phyloP scores from a whole-genome alignment of 2,329 filamentous ascomycete species.

The Aspergillus flavus region DNA sequence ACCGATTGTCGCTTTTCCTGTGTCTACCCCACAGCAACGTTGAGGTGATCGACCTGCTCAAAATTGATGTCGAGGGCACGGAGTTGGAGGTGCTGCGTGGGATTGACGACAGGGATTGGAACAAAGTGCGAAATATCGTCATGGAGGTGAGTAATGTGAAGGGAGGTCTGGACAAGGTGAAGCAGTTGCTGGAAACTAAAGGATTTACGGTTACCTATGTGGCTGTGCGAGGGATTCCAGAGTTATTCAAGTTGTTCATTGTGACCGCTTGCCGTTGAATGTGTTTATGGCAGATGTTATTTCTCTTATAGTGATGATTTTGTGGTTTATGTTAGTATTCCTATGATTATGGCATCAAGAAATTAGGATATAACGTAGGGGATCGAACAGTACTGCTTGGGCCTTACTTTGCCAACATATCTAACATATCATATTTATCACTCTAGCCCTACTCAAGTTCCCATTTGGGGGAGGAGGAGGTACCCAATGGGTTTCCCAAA shows the following conservation, averaged over 20 bases:
- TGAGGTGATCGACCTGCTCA: neutral
- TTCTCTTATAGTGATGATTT: too few relatives aligned
- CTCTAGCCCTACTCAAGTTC: too few relatives aligned
- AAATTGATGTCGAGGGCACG: neutral
- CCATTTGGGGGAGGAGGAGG: too few relatives aligned
- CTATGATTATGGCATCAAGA: too few relatives aligned
- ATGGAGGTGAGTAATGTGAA: neutral
- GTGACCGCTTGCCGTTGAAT: neutral
- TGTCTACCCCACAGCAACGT: neutral
- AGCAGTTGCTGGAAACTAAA: neutral
- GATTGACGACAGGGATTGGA: neutral
- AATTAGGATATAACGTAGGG: too few relatives aligned
- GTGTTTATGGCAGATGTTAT: neutral
- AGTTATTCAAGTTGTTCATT: neutral
- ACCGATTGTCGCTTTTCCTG: neutral
- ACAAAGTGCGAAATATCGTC: neutral
- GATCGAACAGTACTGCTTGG: too few relatives aligned
- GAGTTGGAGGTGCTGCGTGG: neutral
- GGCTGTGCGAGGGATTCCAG: neutral
- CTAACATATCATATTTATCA: too few relatives aligned
- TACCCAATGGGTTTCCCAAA: too few relatives aligned
- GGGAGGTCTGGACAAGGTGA: neutral
- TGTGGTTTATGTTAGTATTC: too few relatives aligned
- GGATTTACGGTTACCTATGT: neutral
- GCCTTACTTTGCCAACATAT: too few relatives aligned